phyloP scores from a whole-genome alignment of 2,329 filamentous ascomycete species.

The Ophiostoma piceae region DNA sequence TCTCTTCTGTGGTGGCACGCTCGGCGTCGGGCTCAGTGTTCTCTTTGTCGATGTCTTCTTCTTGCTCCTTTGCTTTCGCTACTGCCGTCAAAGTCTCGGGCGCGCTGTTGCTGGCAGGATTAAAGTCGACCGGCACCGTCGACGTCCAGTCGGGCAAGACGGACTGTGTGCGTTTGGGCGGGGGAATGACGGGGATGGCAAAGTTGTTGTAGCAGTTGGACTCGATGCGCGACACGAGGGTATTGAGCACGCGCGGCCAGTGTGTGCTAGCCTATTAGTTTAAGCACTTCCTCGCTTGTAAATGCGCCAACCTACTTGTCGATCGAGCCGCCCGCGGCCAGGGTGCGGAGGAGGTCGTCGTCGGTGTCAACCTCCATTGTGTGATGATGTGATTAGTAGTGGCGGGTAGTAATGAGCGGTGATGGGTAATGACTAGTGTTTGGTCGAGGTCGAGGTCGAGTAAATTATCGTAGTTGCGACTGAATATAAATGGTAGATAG shows the following conservation, averaged over 20 bases:
- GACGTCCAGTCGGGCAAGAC: conserved; percentile 37
- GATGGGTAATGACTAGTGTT: background rate
- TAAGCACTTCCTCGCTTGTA: conserved; percentile 30
- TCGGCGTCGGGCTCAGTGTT: conserved; percentile 49
- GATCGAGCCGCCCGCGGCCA: conserved; percentile 49
- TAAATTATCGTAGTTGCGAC: background rate
- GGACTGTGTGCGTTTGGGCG: conserved; percentile 40
- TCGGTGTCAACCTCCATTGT: conserved; percentile 53
- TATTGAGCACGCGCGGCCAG: conserved; percentile 64
- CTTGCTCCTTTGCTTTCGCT: conserved; percentile 37
- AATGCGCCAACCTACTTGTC: conserved; percentile 44
- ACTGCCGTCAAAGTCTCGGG: conserved; percentile 16
- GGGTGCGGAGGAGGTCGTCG: conserved; percentile 44
- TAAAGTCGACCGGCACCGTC: conserved; percentile 21
- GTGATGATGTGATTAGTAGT: too few relatives aligned
- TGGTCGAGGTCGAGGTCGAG: background rate
- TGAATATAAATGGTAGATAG: background rate
- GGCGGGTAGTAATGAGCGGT: background rate
- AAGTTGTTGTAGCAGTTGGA: conserved; percentile 59
- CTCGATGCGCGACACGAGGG: conserved; percentile 64
- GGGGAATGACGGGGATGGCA: conserved; percentile 58
- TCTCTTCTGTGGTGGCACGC: background rate
- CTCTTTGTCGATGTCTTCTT: conserved; percentile 63
- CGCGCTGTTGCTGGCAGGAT: conserved; percentile 31
- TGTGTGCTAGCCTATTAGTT: conserved; percentile 32